Percentiles rank a stretch among this genome's conserved stretches.
These are phyloP conservation scores for Talaromyces rugulosus DNA, from an alignment of 2,329 filamentous ascomycete species.

Conservation along the genomic window DNA sequence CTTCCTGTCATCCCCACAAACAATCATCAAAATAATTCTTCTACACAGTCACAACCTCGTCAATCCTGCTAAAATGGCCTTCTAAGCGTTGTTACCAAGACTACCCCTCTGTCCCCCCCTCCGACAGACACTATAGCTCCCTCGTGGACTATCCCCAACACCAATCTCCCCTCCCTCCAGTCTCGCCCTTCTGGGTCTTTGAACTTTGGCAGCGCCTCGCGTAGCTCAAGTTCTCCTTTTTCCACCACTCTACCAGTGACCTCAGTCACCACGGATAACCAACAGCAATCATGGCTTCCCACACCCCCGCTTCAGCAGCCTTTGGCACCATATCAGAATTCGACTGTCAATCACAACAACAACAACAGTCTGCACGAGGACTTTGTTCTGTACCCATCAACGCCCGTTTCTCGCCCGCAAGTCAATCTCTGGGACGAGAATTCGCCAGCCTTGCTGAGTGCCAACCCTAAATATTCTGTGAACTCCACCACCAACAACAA, in stretches of 20 bases:
- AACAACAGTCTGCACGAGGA: slow-evolving; percentile 28
- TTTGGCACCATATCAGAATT: slow-evolving; percentile 34
- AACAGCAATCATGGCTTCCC: slow-evolving; percentile 46
- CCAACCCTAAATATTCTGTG: slow-evolving; percentile 29
- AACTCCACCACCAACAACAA: slow-evolving; percentile 20
- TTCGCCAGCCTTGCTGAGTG: slow-evolving; percentile 31
- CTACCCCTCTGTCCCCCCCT: slow-evolving; percentile 31
- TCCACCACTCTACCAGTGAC: slow-evolving; percentile 32
- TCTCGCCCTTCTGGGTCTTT: slow-evolving; percentile 42
- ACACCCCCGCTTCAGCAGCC: slow-evolving; percentile 41
- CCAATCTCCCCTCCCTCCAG: slow-evolving; percentile 28
- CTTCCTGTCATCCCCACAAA: slow-evolving; percentile 15
- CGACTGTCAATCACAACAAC: slow-evolving; percentile 20
- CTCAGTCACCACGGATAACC: slow-evolving; percentile 48
- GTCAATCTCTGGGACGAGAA: slow-evolving; percentile 31
- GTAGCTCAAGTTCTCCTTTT: slow-evolving; percentile 39
- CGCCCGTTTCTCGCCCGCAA: slow-evolving; percentile 25
- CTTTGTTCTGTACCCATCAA: slow-evolving; percentile 42
- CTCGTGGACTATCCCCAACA: slow-evolving; percentile 22
- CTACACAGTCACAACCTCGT: slow-evolving; percentile 3
- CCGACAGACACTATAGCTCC: slow-evolving; percentile 41
- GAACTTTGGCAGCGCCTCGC: slow-evolving; percentile 40
- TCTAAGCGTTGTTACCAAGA: slow-evolving; percentile 25
- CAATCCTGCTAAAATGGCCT: slow-evolving; percentile 27
- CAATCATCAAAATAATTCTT: slow-evolving; percentile 1